Base-by-base conservation (phyloP, 306 rosid species). In the Castanospermum australe region DNA sequence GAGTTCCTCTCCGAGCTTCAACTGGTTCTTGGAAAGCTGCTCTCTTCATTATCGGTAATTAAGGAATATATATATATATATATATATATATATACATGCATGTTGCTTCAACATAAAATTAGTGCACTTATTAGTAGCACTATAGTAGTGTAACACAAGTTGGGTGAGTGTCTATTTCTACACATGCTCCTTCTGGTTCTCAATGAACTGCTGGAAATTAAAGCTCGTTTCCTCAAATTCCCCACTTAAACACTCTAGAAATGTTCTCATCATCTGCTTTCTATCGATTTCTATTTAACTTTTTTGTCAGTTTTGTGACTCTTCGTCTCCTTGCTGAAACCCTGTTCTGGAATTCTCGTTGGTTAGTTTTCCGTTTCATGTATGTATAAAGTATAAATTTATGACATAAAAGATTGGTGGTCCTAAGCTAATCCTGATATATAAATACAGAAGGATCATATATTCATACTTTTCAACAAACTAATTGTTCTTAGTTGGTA, bases 11-110 rank as follows among this genome's bases (percentile, higher is more conserved):
- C 4, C 63, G 94, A 76, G 84, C 88, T 81, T 85, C 94, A 24
- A 90, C 92, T 63, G 94, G 94, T 78, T 82, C 83, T 45, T 90
- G 94, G 94, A 90, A 86, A 83, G 90, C 94, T 66, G 76, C 94
- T 28, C 35, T 87, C 83, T 90, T 86, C 79, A 86, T 90, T 47
- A 81, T 90, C 11, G 91, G 94, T n/a, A n/a, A n/a, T n/a, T 90
- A 83, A 73, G 72, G 8, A 70, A 30, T 57, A 17, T n/a, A n/a
- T n/a, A n/a, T n/a, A n/a, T n/a, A n/a, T n/a, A n/a, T n/a, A n/a
- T n/a, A n/a, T n/a, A n/a, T n/a, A n/a, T 22, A 64, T 72, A 44
- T 15, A 0, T 28, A 28, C 14, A 4, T 4, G 21, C 45, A 2
- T 42, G 41, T 4, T 38, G 2, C 47, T 62, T 8, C 5, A 14